phyloP scores from a whole-genome alignment of 1,284 basidiomycete genomes.

The Singerocomus inundabilis region DNA sequence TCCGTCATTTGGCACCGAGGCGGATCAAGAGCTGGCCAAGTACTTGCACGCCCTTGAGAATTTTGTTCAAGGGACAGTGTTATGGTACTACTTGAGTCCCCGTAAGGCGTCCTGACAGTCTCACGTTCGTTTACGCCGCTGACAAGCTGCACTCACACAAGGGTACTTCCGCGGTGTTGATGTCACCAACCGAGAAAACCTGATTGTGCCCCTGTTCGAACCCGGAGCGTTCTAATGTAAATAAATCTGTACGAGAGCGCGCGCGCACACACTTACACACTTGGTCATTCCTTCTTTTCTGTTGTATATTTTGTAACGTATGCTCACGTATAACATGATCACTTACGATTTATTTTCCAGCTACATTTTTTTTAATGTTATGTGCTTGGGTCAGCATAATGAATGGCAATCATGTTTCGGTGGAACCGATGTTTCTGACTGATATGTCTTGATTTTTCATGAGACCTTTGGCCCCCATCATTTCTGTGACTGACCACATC shows the following conservation, averaged over 20 bases:
- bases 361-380: constrained; percentile 8
- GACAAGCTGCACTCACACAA: constrained; percentile 7
- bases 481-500: too few species aligned
- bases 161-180: constrained; percentile 36
- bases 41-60: constrained; percentile 45
- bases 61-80: constrained; percentile 47
- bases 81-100: constrained; percentile 47
- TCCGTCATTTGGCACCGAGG: constrained; percentile 43
- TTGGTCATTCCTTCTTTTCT: not conserved
- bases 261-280: not conserved
- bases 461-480: too few species aligned
- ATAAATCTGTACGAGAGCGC: not conserved
- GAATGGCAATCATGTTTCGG: too few species aligned
- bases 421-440: too few species aligned
- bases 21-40: constrained; percentile 39
- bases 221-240: constrained; percentile 22
- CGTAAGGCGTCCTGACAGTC: constrained; percentile 23
- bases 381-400: too few species aligned
- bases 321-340: constrained; percentile 13
- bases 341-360: constrained; percentile 9
- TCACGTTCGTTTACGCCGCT: constrained; percentile 11
- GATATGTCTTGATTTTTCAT: too few species aligned
- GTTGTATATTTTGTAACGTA: constrained; percentile 29
- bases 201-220: constrained; percentile 32
- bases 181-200: constrained; percentile 29